Conservation (phyloP, 345 rosid species). For the Conringia planisiliqua region DNA sequence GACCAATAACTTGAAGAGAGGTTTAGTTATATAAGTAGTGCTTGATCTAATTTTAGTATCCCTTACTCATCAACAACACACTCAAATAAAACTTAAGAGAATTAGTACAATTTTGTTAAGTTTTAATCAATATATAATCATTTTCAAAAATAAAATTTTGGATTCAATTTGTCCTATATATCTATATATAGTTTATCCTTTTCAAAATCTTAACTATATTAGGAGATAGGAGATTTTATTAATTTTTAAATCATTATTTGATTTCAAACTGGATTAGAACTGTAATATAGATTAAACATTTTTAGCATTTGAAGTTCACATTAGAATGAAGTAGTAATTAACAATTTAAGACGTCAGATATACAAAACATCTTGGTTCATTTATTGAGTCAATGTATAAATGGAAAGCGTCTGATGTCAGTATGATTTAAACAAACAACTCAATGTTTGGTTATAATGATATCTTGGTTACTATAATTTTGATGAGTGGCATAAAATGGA, state of each 20-base stretch:
- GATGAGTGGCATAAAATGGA: not conserved
- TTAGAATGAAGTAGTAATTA: not conserved
- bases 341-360: not conserved
- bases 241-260: not conserved
- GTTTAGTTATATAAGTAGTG: too few species aligned
- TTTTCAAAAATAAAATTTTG: too few species aligned
- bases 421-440: not conserved
- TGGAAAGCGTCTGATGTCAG: too few species aligned
- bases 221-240: not conserved
- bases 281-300: not conserved
- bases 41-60: too few species aligned
- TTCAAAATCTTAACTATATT: not conserved
- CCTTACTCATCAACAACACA: too few species aligned
- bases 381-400: not conserved
- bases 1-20: too few species aligned
- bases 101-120: too few species aligned
- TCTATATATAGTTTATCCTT: not conserved
- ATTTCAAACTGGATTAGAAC: not conserved
- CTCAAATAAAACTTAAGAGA: too few species aligned
- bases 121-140: not conserved
- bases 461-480: not conserved
- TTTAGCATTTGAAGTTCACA: not conserved
- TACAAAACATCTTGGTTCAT: too few species aligned
- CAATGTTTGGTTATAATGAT: not conserved
- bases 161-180: not conserved